phyloP scores from a whole-genome alignment of 257 asterid genomes.

The Pogostemon cablin region DNA sequence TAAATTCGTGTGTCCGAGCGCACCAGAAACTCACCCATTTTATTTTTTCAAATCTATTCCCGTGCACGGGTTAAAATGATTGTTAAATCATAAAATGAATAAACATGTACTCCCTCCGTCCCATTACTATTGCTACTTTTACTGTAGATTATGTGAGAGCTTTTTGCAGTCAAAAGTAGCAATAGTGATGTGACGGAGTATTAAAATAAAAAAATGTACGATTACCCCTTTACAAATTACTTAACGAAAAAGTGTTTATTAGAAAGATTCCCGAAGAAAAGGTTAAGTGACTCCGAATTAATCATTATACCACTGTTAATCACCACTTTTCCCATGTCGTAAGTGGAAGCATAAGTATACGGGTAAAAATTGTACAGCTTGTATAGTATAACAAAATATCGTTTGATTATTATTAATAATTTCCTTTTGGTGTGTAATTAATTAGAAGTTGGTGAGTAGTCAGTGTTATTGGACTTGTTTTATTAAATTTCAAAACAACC shows the following conservation, averaged over 20 bases:
- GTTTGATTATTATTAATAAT: conserved; percentile 1
- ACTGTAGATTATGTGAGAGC: no score
- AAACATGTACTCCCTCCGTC: no score
- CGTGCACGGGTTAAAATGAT: no score
- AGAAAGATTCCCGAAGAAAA: conserved; percentile 51
- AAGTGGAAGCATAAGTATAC: conserved; percentile 35
- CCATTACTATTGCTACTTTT: no score
- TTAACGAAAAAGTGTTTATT: neutral
- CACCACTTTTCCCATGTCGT: conserved; percentile 26
- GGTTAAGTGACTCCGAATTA: conserved; percentile 40
- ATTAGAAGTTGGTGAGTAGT: conserved; percentile 75
- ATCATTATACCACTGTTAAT: conserved; percentile 46
- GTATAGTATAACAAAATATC: conserved; percentile 5
- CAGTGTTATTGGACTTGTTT: conserved; percentile 44
- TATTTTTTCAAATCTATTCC: no score
- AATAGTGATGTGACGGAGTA: no score
- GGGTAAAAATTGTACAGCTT: conserved; percentile 27
- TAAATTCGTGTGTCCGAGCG: no score
- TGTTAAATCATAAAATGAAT: no score
- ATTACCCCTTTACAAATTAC: no score
- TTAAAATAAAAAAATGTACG: no score
- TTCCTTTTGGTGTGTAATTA: conserved; percentile 29
- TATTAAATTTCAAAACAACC: conserved; percentile 32
- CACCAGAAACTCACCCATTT: no score
- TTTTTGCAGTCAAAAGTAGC: no score